These are phyloP conservation scores for Hypoxylon lienhwacheense DNA, from an alignment of 495 filamentous ascomycete genomes.

Conservation along the genomic window DNA sequence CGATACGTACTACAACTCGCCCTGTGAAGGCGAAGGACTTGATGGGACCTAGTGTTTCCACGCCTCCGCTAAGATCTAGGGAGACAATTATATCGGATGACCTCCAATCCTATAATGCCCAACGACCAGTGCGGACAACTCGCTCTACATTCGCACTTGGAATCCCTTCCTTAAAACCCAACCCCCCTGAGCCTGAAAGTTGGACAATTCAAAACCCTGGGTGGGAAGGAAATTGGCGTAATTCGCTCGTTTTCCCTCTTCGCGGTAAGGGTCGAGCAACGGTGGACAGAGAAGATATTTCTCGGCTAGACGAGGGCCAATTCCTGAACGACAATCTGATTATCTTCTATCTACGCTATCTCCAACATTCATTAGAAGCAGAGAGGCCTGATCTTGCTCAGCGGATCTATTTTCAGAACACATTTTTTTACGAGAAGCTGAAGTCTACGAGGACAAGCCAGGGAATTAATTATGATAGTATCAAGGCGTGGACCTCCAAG, in stretches of 20 bases:
- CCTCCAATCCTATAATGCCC: not conserved
- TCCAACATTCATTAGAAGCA: slow-evolving; percentile 65
- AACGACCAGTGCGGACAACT: slow-evolving; percentile 17
- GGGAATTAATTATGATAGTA: slow-evolving; percentile 74
- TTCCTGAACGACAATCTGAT: slow-evolving; percentile 93
- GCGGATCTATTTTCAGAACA: slow-evolving; percentile 84
- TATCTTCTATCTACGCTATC: slow-evolving; percentile 77
- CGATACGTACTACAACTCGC: not conserved
- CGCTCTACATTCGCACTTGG: slow-evolving; percentile 14
- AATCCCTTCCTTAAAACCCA: slow-evolving; percentile 11
- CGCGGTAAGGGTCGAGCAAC: slow-evolving; percentile 70
- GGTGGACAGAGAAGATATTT: slow-evolving; percentile 77
- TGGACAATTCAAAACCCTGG: slow-evolving; percentile 49
- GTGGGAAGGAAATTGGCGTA: slow-evolving; percentile 51
- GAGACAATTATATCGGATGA: slow-evolving; percentile 8
- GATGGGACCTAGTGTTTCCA: slow-evolving; percentile 7
- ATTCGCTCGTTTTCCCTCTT: slow-evolving; percentile 70
- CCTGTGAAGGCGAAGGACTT: slow-evolving; percentile 14
- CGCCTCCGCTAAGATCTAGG: not conserved
- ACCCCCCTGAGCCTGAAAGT: slow-evolving; percentile 24
- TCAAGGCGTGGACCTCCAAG: slow-evolving; percentile 85
- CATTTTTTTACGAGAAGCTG: slow-evolving; percentile 83
- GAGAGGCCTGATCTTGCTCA: slow-evolving; percentile 59
- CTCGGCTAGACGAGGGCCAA: slow-evolving; percentile 77
- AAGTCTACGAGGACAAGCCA: slow-evolving; percentile 54